A percentile compares a stretch with the other conserved stretches of the same genome.
phyloP scores from a whole-genome alignment of 192 early-diverging fungal genomes.

The Coemansia brasiliensis region DNA sequence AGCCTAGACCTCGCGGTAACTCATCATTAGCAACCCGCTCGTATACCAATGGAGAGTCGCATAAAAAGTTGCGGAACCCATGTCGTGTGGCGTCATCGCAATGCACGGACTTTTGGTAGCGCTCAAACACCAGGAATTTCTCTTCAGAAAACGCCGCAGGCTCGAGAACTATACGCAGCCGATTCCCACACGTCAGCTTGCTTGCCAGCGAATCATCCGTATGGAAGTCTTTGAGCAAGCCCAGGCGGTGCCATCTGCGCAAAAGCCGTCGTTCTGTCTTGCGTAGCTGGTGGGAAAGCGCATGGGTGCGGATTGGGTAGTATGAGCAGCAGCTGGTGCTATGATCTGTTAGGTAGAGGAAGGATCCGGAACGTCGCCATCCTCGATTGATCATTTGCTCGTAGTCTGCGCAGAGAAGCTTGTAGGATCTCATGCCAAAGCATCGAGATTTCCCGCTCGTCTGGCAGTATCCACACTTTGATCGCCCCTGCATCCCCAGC shows the following conservation, averaged over 20 bases:
- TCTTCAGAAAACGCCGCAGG: constrained; percentile 68
- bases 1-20: constrained; percentile 61
- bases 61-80: constrained; percentile 69
- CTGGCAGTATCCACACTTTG: constrained; percentile 44
- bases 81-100: constrained; percentile 64
- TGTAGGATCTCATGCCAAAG: neutral
- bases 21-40: neutral
- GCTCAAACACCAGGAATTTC: constrained; percentile 73
- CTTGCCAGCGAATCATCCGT: neutral
- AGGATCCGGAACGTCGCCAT: constrained; percentile 51
- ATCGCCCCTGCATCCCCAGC: constrained; percentile 31
- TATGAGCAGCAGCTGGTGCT: constrained; percentile 57
- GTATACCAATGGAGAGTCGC: constrained; percentile 66
- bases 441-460: constrained; percentile 9
- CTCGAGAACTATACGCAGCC: constrained; percentile 40
- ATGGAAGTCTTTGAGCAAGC: constrained; percentile 1
- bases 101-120: constrained; percentile 85
- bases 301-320: constrained; percentile 46
- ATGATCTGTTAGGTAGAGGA: constrained; percentile 55
- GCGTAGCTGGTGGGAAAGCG: constrained; percentile 14
- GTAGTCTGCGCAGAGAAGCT: constrained; percentile 41
- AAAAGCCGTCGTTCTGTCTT: constrained; percentile 27
- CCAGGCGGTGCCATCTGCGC: constrained; percentile 23
- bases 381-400: constrained; percentile 49
- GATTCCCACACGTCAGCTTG: neutral